phyloP scores from a whole-genome alignment of 495 filamentous ascomycete species.

The Parachaetomium inaequale region DNA sequence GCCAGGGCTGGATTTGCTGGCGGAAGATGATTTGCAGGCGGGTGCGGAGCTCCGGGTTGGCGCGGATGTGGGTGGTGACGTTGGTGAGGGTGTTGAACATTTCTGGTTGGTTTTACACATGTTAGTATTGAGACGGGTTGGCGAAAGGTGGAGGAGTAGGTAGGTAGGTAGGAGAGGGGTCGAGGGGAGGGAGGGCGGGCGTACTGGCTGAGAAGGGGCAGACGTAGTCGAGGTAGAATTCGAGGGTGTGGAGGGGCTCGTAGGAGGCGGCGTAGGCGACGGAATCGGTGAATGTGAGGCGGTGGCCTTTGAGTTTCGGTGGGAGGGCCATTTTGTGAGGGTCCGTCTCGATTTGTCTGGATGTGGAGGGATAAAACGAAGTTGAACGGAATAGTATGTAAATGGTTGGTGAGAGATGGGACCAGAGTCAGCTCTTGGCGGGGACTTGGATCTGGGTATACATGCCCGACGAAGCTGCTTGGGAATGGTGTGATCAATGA shows the following conservation, averaged over 20 bases:
- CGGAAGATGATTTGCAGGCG: constrained; percentile 73
- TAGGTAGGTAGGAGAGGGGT: constrained; percentile 14
- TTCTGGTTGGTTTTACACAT: constrained; percentile 31
- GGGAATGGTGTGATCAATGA: not conserved
- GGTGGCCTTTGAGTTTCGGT: constrained; percentile 73
- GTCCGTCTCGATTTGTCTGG: not conserved
- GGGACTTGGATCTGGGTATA: too few relatives aligned
- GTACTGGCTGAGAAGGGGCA: constrained; percentile 59
- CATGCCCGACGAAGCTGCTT: not conserved
- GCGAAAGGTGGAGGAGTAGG: too few relatives aligned
- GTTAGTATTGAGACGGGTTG: not conserved
- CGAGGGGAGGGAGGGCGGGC: constrained; percentile 18
- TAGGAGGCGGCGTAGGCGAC: constrained; percentile 28
- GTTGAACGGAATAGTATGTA: too few relatives aligned
- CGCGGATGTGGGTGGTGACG: constrained; percentile 55
- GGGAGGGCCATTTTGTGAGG: constrained; percentile 62
- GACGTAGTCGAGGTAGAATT: constrained; percentile 83
- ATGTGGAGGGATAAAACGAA: not conserved
- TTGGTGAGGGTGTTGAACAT: constrained; percentile 59
- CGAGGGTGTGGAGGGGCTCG: constrained; percentile 63
- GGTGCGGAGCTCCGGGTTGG: constrained; percentile 51
- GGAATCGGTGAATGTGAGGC: constrained; percentile 42
- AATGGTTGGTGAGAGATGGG: too few relatives aligned
- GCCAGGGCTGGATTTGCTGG: constrained; percentile 94
- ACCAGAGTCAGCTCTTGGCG: too few relatives aligned